Conservation (phyloP, 177 flowering plant genomes). For the Vitis hybrid region DNA sequence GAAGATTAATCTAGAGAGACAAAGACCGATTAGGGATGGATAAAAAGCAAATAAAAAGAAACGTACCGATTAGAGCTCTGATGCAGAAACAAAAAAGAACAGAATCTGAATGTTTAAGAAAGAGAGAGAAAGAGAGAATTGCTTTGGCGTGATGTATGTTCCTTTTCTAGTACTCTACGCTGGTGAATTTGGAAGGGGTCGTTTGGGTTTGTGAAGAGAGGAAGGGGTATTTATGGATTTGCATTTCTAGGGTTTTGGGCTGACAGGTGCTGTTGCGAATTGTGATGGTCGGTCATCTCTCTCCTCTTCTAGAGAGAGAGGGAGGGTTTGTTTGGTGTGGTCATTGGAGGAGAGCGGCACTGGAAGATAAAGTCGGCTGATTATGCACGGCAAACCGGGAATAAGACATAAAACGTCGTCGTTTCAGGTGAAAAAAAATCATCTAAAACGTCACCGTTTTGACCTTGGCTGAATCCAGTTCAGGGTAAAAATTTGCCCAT, state of each 20-base stretch:
- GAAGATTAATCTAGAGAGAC: neutral
- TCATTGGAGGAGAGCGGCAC: no score
- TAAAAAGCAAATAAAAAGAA: conserved; percentile 12
- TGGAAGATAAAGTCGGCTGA: no score
- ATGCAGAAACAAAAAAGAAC: conserved; percentile 29
- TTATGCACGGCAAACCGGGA: no score
- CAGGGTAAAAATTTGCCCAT: no score
- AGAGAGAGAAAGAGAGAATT: neutral
- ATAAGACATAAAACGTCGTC: no score
- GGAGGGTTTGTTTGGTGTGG: neutral
- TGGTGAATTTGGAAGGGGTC: neutral
- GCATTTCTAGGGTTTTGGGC: conserved; percentile 25
- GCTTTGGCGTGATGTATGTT: neutral
- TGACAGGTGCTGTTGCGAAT: conserved; percentile 4
- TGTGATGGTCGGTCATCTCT: neutral
- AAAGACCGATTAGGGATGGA: conserved; percentile 3
- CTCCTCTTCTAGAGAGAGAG: conserved; percentile 3
- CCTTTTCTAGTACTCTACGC: neutral
- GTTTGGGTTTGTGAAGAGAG: neutral
- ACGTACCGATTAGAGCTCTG: conserved; percentile 44
- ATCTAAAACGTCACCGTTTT: no score
- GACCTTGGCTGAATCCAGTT: no score
- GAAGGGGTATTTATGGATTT: conserved; percentile 23
- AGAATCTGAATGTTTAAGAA: conserved; percentile 22
- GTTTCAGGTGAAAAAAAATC: no score